Conservation (phyloP, 2,329 filamentous ascomycete species). For the Rhexocercosporidium sp. region DNA sequence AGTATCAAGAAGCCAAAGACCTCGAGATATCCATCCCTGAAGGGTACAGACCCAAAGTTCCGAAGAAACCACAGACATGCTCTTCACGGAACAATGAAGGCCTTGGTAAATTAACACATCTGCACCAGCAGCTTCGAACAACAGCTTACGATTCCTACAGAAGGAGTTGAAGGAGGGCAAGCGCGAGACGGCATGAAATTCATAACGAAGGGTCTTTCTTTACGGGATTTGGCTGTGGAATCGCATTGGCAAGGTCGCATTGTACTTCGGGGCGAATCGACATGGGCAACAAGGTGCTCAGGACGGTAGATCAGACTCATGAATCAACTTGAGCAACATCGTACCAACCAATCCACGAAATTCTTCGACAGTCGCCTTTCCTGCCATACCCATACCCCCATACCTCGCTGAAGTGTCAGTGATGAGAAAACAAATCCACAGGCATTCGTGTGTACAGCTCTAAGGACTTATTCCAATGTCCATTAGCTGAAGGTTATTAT, state of each 20-base stretch:
- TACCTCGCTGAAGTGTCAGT: conserved; percentile 7
- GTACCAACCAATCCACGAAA: conserved; percentile 27
- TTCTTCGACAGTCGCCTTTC: conserved; percentile 17
- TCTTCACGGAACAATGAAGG: conserved; percentile 98
- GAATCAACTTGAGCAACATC: conserved; percentile 38
- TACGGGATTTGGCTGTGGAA: conserved; percentile 38
- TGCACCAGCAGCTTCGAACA: background rate
- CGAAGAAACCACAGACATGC: conserved; percentile 99
- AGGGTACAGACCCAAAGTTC: conserved; percentile 99
- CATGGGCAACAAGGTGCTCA: conserved; percentile 31
- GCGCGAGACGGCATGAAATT: conserved; percentile 78
- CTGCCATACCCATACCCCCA: conserved; percentile 1
- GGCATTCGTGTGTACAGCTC: conserved; percentile 60
- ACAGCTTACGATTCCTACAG: conserved; percentile 53
- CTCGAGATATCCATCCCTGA: conserved; percentile 97
- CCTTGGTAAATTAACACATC: conserved; percentile 72
- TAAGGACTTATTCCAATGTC: conserved; percentile 48
- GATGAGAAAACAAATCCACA: conserved; percentile 25
- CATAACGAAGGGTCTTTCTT: conserved; percentile 33
- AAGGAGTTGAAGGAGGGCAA: conserved; percentile 98
- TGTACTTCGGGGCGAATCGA: conserved; percentile 33
- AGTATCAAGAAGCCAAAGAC: conserved; percentile 99
- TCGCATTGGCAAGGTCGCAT: conserved; percentile 37
- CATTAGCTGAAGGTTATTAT: conserved; percentile 53
- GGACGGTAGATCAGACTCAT: conserved; percentile 38